A percentile compares a stretch with the other conserved stretches of the same genome.
Conservation (phyloP, 2,329 filamentous ascomycete species). For the Xylariaceae sp. region DNA sequence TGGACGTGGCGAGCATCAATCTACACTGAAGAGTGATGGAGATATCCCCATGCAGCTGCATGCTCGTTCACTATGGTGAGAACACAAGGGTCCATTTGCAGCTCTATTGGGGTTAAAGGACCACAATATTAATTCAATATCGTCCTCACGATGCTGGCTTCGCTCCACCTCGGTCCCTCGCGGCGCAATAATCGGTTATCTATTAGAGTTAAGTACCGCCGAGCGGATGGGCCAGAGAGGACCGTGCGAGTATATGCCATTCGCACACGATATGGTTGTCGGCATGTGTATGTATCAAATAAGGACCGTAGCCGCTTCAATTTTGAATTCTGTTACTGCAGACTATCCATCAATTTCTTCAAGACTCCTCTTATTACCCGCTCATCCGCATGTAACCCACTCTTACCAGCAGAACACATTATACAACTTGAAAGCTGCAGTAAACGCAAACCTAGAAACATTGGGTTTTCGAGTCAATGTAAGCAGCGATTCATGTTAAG, state of each 20-base stretch:
- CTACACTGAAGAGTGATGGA: background rate
- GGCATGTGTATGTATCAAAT: slow-evolving; percentile 1
- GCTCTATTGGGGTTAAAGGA: slow-evolving; percentile 12
- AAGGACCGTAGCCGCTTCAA: background rate
- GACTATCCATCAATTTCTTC: background rate
- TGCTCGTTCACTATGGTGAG: slow-evolving; percentile 4
- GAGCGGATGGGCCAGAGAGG: slow-evolving; percentile 15
- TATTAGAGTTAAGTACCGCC: slow-evolving; percentile 21
- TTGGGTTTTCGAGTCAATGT: slow-evolving; percentile 3
- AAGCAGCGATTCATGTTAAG: slow-evolving; percentile 5
- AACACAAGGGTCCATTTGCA: slow-evolving; percentile 6
- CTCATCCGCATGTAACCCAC: no score
- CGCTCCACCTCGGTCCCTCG: slow-evolving; percentile 10
- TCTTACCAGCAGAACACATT: slow-evolving; percentile 5
- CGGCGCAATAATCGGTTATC: slow-evolving; percentile 11
- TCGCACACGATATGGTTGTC: background rate
- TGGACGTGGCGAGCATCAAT: slow-evolving; percentile 10
- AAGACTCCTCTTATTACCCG: slow-evolving; percentile 3
- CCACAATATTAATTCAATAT: slow-evolving; percentile 1
- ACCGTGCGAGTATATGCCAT: slow-evolving; percentile 7
- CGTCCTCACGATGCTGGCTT: slow-evolving; percentile 4
- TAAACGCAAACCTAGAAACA: slow-evolving; percentile 9
- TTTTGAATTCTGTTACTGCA: background rate
- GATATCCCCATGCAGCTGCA: slow-evolving; percentile 8
- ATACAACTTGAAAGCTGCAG: background rate